Evolutionary conservation across 345 rosid genomes (phyloP), one percentile per base, ranked within the genome.

Genomic region (Clausena lansium): DNA sequence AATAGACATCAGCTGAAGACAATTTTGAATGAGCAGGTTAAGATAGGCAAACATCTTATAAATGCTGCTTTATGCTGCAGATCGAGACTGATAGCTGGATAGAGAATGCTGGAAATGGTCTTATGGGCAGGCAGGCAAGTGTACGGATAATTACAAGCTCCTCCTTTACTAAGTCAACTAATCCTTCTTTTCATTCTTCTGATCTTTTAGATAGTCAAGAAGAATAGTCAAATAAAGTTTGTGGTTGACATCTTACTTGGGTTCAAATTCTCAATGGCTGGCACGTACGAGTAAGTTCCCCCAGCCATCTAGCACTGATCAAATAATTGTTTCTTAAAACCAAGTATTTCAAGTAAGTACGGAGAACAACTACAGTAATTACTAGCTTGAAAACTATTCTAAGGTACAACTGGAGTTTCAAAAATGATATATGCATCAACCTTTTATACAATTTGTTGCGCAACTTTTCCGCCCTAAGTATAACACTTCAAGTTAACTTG

Each of bases 1-100:
- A 41, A 47, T 47, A 47, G 52, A 47, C 52, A 14, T 45, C 52
- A 45, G 4, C 50, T 13, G 50, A 45, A 45, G 3, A 11, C 50
- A 45, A 45, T 45, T 47, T 47, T 14, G 45, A 39, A 11, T 39
- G 45, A 39, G 45, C 11, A 39, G 45, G 0, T 39, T 5, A 39
- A 39, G 45, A 39, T 39, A 9, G 45, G 45, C 45, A 9, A 39
- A 2, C 11, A 39, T 39, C 45, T 39, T 39, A 39, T 39, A 39
- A 8, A 2, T 39, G 45, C 27, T 13, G 38, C 10, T 38, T 22
- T 77, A 47, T 77, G 77, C 59, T 85, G 83, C 86, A 93, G 97
- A 78, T 79, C 50, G 97, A 90, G 75, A 96, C 97, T 38, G 99
- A 96, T 73, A 92, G 99, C 85, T 93, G 98, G 98, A 79, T 96